Conservation (phyloP, 176 grass and related monocot genomes). For the Urochloa ruziziensis region DNA sequence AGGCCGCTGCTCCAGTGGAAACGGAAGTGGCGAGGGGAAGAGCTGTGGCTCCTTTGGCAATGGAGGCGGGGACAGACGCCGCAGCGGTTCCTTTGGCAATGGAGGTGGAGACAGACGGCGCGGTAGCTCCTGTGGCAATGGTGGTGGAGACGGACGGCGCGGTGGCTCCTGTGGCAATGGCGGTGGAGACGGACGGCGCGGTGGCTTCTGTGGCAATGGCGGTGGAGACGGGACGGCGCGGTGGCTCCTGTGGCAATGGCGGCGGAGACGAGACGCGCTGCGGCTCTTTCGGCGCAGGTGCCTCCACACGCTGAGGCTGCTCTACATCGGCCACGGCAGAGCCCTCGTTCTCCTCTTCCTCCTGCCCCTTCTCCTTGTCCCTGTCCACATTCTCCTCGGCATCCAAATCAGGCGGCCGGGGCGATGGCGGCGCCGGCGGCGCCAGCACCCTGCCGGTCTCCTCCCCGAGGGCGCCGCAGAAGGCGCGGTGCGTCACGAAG, state of each 20-base stretch:
- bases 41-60: neutral
- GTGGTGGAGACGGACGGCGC: neutral
- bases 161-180: neutral
- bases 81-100: neutral
- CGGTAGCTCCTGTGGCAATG: neutral
- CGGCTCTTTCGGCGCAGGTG: neutral
- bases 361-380: neutral
- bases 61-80: neutral
- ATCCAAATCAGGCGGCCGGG: slow-evolving; percentile 45
- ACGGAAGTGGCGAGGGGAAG: neutral
- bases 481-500: slow-evolving; percentile 61
- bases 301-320: neutral
- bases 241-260: neutral
- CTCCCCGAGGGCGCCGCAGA: slow-evolving; percentile 63
- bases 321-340: slow-evolving; percentile 27
- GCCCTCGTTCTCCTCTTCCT: neutral
- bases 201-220: neutral
- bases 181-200: neutral
- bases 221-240: neutral
- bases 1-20: neutral
- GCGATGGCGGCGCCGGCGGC: slow-evolving; percentile 35
- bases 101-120: neutral
- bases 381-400: slow-evolving; percentile 33
- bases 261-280: neutral
- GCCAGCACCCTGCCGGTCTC: slow-evolving; percentile 34